These are phyloP conservation scores for Linum usitatissimum DNA, from an alignment of 345 rosid species.

Conservation along the genomic window DNA sequence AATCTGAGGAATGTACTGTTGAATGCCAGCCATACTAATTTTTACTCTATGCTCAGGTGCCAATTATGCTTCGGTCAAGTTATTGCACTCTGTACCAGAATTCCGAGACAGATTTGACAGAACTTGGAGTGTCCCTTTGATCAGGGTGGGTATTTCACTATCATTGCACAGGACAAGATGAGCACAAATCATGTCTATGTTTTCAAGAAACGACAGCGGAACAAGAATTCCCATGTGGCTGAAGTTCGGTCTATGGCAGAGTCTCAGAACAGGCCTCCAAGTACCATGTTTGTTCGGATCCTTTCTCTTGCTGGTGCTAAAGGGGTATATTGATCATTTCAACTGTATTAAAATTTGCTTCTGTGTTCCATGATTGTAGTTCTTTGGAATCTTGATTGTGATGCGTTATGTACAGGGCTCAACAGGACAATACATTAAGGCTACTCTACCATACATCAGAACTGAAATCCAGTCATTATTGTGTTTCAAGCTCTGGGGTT, in stretches of 20 bases:
- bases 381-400: neutral
- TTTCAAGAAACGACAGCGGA: slow-evolving; percentile 95
- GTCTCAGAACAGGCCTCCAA: slow-evolving; percentile 87
- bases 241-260: slow-evolving; percentile 99
- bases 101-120: slow-evolving; percentile 95
- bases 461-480: slow-evolving; percentile 94
- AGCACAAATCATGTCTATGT: slow-evolving; percentile 97
- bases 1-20: neutral
- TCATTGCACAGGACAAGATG: slow-evolving; percentile 99
- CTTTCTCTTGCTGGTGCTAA: slow-evolving; percentile 94
- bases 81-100: slow-evolving; percentile 81
- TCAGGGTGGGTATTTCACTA: slow-evolving; percentile 96
- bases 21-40: slow-evolving; percentile 8
- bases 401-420: slow-evolving; percentile 57
- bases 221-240: slow-evolving; percentile 76
- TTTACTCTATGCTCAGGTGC: slow-evolving; percentile 40
- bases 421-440: slow-evolving; percentile 89
- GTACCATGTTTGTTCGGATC: slow-evolving; percentile 98
- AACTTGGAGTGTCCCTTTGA: slow-evolving; percentile 96
- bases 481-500: slow-evolving; percentile 95
- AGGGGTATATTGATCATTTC: slow-evolving; percentile 42
- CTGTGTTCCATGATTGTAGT: neutral
- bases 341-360: slow-evolving; percentile 8
- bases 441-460: slow-evolving; percentile 93
- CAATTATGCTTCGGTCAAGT: slow-evolving; percentile 94